A percentile compares a stretch with the other conserved stretches of the same genome.
These are phyloP conservation scores for Globisporangium spiculum DNA, from an alignment of 352 stramenopile genomes.

Conservation along the genomic window DNA sequence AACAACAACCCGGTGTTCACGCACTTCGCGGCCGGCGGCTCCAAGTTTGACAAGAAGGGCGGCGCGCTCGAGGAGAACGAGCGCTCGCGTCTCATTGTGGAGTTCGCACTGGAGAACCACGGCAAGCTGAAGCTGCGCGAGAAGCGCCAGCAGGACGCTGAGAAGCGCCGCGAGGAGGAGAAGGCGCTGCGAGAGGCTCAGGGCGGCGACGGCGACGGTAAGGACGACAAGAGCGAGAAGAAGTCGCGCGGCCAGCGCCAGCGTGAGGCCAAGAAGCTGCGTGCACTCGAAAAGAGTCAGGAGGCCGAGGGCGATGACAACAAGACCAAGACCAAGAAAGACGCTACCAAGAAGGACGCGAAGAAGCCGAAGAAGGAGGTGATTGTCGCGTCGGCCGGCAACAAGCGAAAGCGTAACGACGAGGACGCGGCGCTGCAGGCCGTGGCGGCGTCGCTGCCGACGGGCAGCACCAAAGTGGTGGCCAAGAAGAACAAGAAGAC, in stretches of 20 bases:
- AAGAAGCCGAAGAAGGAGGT: conserved; percentile 33
- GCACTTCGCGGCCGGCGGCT: conserved; percentile 46
- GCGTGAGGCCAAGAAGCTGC: conserved; percentile 70
- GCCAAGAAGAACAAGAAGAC: conserved; percentile 19
- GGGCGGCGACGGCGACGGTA: conserved; percentile 28
- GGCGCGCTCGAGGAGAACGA: conserved; percentile 40
- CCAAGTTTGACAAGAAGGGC: conserved; percentile 30
- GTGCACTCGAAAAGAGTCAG: conserved; percentile 24
- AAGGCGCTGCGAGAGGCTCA: conserved; percentile 58
- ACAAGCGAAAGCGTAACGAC: conserved; percentile 42
- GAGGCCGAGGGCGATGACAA: conserved; percentile 13
- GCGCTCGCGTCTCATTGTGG: conserved; percentile 83
- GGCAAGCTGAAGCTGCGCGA: conserved; percentile 86
- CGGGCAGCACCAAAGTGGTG: background rate
- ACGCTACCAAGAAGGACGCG: conserved; percentile 12
- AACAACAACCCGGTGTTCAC: conserved; percentile 97
- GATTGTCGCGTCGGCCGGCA: conserved; percentile 26
- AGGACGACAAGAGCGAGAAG: conserved; percentile 27
- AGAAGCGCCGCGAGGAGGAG: conserved; percentile 73
- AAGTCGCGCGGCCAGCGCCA: conserved; percentile 77
- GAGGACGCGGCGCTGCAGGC: conserved; percentile 19
- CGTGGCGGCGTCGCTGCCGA: conserved; percentile 12
- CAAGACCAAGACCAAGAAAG: conserved; percentile 22
- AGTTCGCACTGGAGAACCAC: conserved; percentile 89
- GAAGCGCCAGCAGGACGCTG: conserved; percentile 62